Evolutionary conservation across 306 rosid genomes (phyloP), one percentile per base, ranked within the genome.

Genomic region (Dryas octopetala): DNA sequence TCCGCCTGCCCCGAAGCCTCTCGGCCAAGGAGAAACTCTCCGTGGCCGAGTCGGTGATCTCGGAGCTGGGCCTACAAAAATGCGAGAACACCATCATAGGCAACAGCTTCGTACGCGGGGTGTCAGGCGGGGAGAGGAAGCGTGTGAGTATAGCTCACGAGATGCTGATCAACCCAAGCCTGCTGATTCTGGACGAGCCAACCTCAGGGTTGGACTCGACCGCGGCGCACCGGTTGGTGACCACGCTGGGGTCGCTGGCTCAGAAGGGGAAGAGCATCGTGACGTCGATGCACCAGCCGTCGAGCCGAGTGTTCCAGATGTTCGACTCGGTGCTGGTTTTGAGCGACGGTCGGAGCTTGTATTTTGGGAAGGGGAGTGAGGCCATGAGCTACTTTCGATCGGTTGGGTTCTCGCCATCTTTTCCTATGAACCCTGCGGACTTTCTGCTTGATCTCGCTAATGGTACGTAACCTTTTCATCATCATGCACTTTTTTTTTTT

Each of bases 191-290:
- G 38, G 98, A 93, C 69, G 98, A 93, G 52, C 98, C 98, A 3
- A 93, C 98, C 2, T 93, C 98, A 7, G 98, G 98, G 0, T 28
- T 93, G 47, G 98, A 93, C 83, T 91, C 98, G 3, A 93, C 98
- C 48, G 90, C 90, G 50, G 97, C 98, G 17, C 85, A 93, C 47
- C 83, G 98, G 54, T 74, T 93, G 12, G 58, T 89, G 43, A 49
- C 58, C 50, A 86, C 89, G 60, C 61, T 93, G 38, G 83, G 84
- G 0, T 53, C 83, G 14, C 59, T 91, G 79, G 98, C 97, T 48
- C 85, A 82, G 78, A 88, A 86, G 67, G 98, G 98, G 40, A 91
- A 88, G 86, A 91, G 92, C 57, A 85, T 93, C 74, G 85, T 93
- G 28, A 87, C 89, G 5, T 91, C 98, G 55, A 80, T 93, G 62